Percentiles rank a stretch among this genome's conserved stretches.
phyloP scores from a whole-genome alignment of 2,329 filamentous ascomycete genomes.

The Pseudopyricularia javanii region DNA sequence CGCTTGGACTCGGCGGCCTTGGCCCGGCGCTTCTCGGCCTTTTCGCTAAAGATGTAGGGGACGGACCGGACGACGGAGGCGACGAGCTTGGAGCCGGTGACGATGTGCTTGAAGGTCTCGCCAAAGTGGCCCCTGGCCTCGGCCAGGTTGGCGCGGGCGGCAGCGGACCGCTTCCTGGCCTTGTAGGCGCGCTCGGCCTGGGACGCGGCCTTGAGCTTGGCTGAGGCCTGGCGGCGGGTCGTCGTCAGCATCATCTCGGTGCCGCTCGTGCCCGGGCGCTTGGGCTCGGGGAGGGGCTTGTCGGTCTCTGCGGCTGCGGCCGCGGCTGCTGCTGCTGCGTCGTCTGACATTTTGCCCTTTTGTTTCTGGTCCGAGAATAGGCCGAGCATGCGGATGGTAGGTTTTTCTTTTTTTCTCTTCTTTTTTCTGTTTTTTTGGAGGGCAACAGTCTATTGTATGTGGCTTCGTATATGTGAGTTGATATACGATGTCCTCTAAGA shows the following conservation, averaged over 20 bases:
- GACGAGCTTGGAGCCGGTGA: slow-evolving; percentile 1
- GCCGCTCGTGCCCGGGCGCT: slow-evolving; percentile 27
- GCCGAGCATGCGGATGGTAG: background rate
- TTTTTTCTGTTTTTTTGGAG: too few species aligned
- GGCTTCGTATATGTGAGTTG: too few species aligned
- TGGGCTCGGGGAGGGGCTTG: slow-evolving; percentile 13
- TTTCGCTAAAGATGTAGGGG: background rate
- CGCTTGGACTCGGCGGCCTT: background rate
- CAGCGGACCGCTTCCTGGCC: slow-evolving; percentile 25
- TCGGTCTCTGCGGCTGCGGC: slow-evolving; percentile 3
- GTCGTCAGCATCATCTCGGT: slow-evolving; percentile 28
- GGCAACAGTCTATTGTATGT: too few species aligned
- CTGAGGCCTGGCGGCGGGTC: slow-evolving; percentile 22
- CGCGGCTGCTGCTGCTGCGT: background rate
- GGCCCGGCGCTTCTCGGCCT: slow-evolving; percentile 2
- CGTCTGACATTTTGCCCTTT: background rate
- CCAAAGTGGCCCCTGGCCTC: slow-evolving; percentile 26
- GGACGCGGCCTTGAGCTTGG: slow-evolving; percentile 23
- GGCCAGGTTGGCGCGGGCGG: slow-evolving; percentile 22
- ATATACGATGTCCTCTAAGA: too few species aligned
- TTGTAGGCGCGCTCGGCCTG: slow-evolving; percentile 27
- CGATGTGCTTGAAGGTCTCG: slow-evolving; percentile 23
- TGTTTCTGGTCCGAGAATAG: background rate
- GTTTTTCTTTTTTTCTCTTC: background rate
- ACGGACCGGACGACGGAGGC: background rate